phyloP scores from a whole-genome alignment of 305 asterid genomes.

The Striga hermonthica region DNA sequence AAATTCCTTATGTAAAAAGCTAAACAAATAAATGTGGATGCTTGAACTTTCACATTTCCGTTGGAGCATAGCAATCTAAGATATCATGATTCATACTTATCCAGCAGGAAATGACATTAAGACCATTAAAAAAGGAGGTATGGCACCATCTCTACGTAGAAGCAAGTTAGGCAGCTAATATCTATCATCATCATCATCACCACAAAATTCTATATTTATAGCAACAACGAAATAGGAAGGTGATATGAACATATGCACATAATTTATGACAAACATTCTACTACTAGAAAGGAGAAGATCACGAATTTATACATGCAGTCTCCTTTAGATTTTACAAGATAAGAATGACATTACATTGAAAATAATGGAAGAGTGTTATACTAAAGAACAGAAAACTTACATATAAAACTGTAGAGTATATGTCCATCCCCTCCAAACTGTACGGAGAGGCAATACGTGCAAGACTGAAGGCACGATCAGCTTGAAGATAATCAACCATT shows the following conservation, averaged over 20 bases:
- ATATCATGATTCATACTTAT: neutral
- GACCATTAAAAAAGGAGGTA: neutral
- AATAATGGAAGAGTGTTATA: constrained; percentile 21
- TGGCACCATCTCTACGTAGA: neutral
- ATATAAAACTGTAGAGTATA: constrained; percentile 86
- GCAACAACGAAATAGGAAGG: neutral
- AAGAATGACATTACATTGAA: constrained; percentile 2
- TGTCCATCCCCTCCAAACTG: constrained; percentile 90
- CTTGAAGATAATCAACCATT: constrained; percentile 92
- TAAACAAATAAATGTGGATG: neutral
- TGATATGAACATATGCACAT: neutral
- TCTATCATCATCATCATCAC: too few relatives aligned
- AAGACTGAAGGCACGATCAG: constrained; percentile 81
- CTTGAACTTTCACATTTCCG: constrained; percentile 1
- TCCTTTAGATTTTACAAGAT: constrained; percentile 26
- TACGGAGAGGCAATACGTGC: constrained; percentile 81
- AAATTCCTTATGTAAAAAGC: neutral
- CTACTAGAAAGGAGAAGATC: constrained; percentile 11
- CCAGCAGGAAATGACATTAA: neutral
- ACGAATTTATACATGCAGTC: neutral
- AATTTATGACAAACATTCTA: neutral
- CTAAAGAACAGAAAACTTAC: constrained; percentile 49
- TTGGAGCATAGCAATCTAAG: neutral
- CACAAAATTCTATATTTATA: too few relatives aligned
- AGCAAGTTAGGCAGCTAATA: too few relatives aligned